These are phyloP conservation scores for Coccomyxa sp. DNA, from an alignment of 139 green algal species.

Conservation along the genomic window DNA sequence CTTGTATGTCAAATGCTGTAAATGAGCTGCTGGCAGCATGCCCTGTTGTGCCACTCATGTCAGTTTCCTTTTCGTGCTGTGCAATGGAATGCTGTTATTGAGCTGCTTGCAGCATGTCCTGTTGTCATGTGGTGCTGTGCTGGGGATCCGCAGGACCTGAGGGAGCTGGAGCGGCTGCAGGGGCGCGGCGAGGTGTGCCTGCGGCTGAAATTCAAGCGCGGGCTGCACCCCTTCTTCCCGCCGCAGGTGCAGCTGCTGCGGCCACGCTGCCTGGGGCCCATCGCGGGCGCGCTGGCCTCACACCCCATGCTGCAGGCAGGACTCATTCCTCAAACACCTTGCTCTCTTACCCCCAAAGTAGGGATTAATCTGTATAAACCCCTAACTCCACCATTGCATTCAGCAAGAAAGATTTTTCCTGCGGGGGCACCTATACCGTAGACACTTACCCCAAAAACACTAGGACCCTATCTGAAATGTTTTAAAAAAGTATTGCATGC, in stretches of 20 bases:
- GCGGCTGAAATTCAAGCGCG: constrained; percentile 72
- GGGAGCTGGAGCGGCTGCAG: constrained; percentile 42
- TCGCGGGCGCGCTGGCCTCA: constrained; percentile 46
- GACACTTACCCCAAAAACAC: too few relatives aligned
- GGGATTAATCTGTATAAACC: too few relatives aligned
- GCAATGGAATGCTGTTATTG: neutral
- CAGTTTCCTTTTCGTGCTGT: neutral
- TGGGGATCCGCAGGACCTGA: constrained; percentile 48
- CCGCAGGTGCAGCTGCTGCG: constrained; percentile 57
- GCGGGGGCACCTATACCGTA: too few relatives aligned
- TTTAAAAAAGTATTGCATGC: neutral
- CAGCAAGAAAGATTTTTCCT: too few relatives aligned
- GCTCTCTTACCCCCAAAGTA: too few relatives aligned
- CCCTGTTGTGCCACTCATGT: neutral
- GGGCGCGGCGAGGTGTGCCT: constrained; percentile 53
- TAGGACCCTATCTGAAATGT: too few relatives aligned
- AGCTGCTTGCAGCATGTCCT: neutral
- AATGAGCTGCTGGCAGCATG: neutral
- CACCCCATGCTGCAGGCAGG: constrained; percentile 55
- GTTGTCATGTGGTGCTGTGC: neutral
- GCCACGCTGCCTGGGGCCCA: constrained; percentile 46
- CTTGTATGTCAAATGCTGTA: neutral
- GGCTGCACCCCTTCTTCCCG: constrained; percentile 83
- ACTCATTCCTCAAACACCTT: neutral
- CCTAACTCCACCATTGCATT: too few relatives aligned